Evolutionary conservation across 1,139 yeast genomes (phyloP).

Genomic region (Candida neerlandica): DNA sequence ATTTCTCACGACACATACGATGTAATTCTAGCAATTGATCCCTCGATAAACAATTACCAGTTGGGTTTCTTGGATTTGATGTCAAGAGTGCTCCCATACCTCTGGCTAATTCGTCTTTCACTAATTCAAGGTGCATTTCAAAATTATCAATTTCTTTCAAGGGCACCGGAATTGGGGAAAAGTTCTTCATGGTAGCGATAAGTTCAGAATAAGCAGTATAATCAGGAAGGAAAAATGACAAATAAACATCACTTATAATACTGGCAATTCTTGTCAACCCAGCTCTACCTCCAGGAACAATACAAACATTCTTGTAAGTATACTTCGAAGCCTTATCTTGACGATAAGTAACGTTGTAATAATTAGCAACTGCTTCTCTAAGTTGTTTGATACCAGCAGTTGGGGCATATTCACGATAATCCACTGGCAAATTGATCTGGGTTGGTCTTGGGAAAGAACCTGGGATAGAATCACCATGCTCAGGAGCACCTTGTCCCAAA

Average conservation of each 20-base stretch:
- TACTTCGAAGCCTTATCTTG: conserved; percentile 53
- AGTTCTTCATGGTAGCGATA: conserved; percentile 66
- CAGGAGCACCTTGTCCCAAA: conserved; percentile 74
- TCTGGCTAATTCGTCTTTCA: conserved; percentile 57
- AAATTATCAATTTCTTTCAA: conserved; percentile 62
- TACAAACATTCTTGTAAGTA: conserved; percentile 66
- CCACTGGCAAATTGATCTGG: conserved; percentile 52
- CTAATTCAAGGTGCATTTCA: conserved; percentile 58
- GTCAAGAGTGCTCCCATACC: conserved; percentile 67
- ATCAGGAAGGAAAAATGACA: conserved; percentile 67
- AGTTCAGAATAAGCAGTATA: conserved; percentile 73
- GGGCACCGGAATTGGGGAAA: conserved; percentile 70
- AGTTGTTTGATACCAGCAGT: conserved; percentile 63
- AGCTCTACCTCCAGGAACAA: conserved; percentile 73
- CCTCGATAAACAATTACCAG: conserved; percentile 61
- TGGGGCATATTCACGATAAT: conserved; percentile 63
- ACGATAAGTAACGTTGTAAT: conserved; percentile 62
- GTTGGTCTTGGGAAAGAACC: conserved; percentile 64
- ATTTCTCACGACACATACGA: conserved; percentile 56
- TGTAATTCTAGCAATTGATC: conserved; percentile 56
- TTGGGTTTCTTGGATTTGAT: conserved; percentile 69
- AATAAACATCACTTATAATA: conserved; percentile 61
- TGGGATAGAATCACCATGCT: conserved; percentile 62
- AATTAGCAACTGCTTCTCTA: conserved; percentile 63
- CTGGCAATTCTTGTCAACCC: conserved; percentile 71